These are phyloP conservation scores for Pistacia integerrima DNA, from an alignment of 345 rosid species.

Conservation along the genomic window DNA sequence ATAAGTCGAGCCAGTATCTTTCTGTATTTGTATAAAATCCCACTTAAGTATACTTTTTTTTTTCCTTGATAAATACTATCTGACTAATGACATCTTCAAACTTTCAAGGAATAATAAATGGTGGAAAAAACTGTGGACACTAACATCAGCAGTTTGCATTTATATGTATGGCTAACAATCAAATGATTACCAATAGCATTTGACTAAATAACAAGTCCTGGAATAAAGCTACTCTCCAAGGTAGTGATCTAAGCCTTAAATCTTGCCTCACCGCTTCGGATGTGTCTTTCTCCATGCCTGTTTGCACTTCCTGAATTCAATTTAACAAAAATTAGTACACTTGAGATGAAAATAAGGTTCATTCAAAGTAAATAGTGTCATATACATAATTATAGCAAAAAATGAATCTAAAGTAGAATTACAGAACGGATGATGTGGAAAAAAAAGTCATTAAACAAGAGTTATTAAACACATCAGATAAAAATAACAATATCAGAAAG, in stretches of 20 bases:
- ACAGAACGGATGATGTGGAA: too few species aligned
- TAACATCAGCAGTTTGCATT: not conserved
- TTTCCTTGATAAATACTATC: not conserved
- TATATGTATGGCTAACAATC: slow-evolving; percentile 1
- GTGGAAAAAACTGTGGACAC: not conserved
- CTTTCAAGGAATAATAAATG: not conserved
- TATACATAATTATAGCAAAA: too few species aligned
- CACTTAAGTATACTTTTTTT: not conserved
- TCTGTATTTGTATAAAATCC: too few species aligned
- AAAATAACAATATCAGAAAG: not conserved
- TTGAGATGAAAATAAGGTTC: not conserved
- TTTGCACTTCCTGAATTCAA: slow-evolving; percentile 45
- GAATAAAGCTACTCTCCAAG: not conserved
- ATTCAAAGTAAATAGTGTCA: too few species aligned
- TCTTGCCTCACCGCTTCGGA: not conserved
- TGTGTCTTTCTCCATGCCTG: slow-evolving; percentile 13
- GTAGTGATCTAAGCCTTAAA: slow-evolving; percentile 1
- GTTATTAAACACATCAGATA: not conserved
- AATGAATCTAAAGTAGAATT: too few species aligned
- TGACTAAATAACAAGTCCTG: not conserved
- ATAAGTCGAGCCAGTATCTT: too few species aligned
- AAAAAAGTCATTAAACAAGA: not conserved
- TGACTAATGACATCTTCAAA: slow-evolving; percentile 6
- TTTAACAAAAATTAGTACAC: not conserved
- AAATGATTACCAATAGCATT: not conserved